phyloP scores from a whole-genome alignment of 768 basidiomycete genomes.

The Tylopilus balloui region DNA sequence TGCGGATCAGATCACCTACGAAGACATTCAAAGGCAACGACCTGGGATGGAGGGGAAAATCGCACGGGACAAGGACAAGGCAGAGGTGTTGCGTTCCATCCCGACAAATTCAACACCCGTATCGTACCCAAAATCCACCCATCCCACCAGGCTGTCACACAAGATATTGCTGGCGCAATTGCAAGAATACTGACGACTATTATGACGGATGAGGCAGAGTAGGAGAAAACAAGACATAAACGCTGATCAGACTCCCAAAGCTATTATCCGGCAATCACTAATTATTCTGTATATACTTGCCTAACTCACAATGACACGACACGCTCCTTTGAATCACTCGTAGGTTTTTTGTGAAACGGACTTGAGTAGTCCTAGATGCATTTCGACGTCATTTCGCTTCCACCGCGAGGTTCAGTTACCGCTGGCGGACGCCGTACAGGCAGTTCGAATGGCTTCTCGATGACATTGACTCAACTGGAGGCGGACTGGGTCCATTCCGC shows the following conservation, averaged over 20 bases:
- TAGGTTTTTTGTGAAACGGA: too few relatives aligned
- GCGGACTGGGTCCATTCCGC: too few relatives aligned
- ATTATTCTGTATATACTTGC: slow-evolving; percentile 1
- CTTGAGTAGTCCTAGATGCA: too few relatives aligned
- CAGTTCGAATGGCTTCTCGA: too few relatives aligned
- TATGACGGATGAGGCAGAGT: slow-evolving; percentile 19
- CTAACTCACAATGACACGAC: too few relatives aligned
- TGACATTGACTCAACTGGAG: too few relatives aligned
- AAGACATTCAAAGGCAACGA: slow-evolving; percentile 29
- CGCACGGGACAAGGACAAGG: slow-evolving; percentile 34
- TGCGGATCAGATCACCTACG: slow-evolving; percentile 33
- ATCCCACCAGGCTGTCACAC: slow-evolving; percentile 31
- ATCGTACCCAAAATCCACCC: slow-evolving; percentile 34
- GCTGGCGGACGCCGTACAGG: too few relatives aligned
- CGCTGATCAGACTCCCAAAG: background rate
- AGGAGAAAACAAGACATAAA: background rate
- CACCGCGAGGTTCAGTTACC: too few relatives aligned
- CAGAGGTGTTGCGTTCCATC: slow-evolving; percentile 54
- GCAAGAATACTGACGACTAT: slow-evolving; percentile 39
- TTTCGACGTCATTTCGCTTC: too few relatives aligned
- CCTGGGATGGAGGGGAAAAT: slow-evolving; percentile 29
- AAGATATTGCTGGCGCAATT: slow-evolving; percentile 37
- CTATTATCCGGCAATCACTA: background rate
- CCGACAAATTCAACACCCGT: slow-evolving; percentile 46
- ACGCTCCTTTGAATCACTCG: too few relatives aligned